A percentile compares a stretch with the other conserved stretches of the same genome.
Evolutionary conservation across 805 yeast species (phyloP).

Genomic region (Wickerhamomyces canadensis): DNA sequence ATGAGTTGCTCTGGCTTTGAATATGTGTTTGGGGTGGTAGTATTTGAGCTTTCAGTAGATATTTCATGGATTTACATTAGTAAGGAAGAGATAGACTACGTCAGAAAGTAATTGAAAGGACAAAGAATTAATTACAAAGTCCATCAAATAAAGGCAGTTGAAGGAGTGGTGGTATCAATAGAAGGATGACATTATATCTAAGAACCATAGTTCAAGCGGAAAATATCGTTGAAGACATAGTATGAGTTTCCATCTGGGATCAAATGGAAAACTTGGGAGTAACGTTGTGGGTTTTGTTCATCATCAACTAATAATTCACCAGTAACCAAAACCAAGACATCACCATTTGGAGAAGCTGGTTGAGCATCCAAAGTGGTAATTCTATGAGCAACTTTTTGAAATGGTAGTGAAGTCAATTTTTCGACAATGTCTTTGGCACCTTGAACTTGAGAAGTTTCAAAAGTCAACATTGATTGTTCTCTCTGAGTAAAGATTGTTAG

Average conservation of each 20-base stretch:
- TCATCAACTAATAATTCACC: constrained; percentile 91
- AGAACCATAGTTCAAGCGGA: constrained; percentile 84
- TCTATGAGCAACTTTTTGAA: constrained; percentile 89
- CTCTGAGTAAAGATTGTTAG: constrained; percentile 38
- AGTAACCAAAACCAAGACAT: constrained; percentile 94
- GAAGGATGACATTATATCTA: too few relatives aligned
- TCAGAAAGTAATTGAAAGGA: too few relatives aligned
- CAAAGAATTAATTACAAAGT: too few relatives aligned
- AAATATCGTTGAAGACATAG: constrained; percentile 93
- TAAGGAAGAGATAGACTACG: too few relatives aligned
- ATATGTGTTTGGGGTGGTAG: too few relatives aligned
- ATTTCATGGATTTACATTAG: too few relatives aligned
- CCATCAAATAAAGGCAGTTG: too few relatives aligned
- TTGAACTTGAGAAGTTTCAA: constrained; percentile 90
- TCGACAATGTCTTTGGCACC: constrained; percentile 93
- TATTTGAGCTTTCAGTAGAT: too few relatives aligned
- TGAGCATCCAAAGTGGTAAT: constrained; percentile 96
- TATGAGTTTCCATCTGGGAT: constrained; percentile 88
- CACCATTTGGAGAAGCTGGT: constrained; percentile 90
- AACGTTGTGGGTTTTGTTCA: constrained; percentile 92
- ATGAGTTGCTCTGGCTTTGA: too few relatives aligned
- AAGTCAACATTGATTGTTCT: constrained; percentile 95
- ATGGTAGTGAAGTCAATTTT: constrained; percentile 83
- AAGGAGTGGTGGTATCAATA: too few relatives aligned
- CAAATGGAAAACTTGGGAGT: constrained; percentile 96